Evolutionary conservation across 1,284 basidiomycete species (phyloP).

Genomic region (Bjerkandera adusta): DNA sequence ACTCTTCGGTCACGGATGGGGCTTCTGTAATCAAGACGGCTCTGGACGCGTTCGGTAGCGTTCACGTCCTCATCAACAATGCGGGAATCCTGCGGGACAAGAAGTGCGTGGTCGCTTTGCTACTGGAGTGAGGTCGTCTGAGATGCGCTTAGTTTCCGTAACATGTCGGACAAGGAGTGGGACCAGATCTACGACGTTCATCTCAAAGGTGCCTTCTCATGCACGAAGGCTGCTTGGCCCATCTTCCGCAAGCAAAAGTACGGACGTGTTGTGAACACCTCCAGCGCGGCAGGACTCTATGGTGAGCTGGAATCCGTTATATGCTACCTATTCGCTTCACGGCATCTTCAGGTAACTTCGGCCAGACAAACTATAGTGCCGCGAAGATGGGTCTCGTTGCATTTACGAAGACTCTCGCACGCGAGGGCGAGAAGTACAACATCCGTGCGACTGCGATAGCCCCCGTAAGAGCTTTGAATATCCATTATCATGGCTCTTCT

Average conservation of each 20-base stretch:
- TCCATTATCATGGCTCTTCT: conserved; percentile 3
- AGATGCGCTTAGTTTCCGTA: conserved; percentile 91
- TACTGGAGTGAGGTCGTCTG: not conserved
- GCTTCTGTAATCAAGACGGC: conserved; percentile 86
- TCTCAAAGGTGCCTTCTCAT: conserved; percentile 93
- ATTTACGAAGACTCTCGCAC: conserved; percentile 91
- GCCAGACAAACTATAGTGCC: conserved; percentile 92
- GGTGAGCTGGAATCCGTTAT: conserved; percentile 39
- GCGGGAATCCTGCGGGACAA: conserved; percentile 90
- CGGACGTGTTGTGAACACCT: conserved; percentile 90
- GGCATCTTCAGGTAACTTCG: conserved; percentile 91
- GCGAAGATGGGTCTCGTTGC: conserved; percentile 89
- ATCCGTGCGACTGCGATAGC: conserved; percentile 89
- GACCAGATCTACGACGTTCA: conserved; percentile 89
- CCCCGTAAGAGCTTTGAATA: conserved; percentile 56
- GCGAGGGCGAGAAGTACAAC: conserved; percentile 91
- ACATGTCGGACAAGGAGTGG: conserved; percentile 89
- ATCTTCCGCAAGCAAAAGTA: conserved; percentile 95
- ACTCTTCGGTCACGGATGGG: conserved; percentile 89
- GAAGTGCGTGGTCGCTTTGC: conserved; percentile 59
- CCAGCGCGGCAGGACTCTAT: conserved; percentile 85
- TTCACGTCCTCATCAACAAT: conserved; percentile 92
- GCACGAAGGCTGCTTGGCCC: conserved; percentile 96
- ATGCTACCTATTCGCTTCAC: not conserved
- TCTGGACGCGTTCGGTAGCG: conserved; percentile 81